Percentiles rank a stretch among this genome's conserved stretches.
Evolutionary conservation across 2,329 filamentous ascomycete species (phyloP).

Genomic region (Sporothrix curviconia): DNA sequence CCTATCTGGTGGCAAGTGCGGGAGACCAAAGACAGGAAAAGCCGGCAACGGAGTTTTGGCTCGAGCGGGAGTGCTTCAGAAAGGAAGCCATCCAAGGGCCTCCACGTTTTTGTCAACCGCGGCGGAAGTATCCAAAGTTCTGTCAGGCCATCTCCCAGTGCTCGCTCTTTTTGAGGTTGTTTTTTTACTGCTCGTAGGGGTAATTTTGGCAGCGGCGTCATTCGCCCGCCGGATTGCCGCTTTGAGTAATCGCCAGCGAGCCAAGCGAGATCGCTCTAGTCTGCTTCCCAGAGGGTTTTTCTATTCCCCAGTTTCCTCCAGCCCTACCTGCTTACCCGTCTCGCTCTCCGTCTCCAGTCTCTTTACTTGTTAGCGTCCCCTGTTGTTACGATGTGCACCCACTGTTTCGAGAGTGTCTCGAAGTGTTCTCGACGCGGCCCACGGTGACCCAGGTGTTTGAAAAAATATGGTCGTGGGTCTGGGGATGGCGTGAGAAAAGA

Average conservation of each 20-base stretch:
- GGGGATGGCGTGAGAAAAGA: neutral
- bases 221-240: conserved; percentile 12
- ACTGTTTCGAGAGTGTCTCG: no score
- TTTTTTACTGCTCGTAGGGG: no score
- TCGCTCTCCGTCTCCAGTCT: neutral
- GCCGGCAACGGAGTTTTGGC: no score
- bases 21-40: no score
- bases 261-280: conserved; percentile 1
- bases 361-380: conserved; percentile 1
- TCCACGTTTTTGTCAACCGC: no score
- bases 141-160: no score
- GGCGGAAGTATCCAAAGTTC: no score
- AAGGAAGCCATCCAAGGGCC: no score
- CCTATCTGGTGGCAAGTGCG: no score
- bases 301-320: conserved; percentile 5
- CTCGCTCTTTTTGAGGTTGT: no score
- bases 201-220: no score
- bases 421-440: conserved; percentile 2
- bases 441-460: neutral
- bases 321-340: neutral
- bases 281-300: neutral
- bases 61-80: no score
- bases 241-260: conserved; percentile 5
- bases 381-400: neutral
- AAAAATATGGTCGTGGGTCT: neutral